Base-by-base conservation (phyloP, 208 protist genomes). In the Acanthamoeba polyphaga region DNA sequence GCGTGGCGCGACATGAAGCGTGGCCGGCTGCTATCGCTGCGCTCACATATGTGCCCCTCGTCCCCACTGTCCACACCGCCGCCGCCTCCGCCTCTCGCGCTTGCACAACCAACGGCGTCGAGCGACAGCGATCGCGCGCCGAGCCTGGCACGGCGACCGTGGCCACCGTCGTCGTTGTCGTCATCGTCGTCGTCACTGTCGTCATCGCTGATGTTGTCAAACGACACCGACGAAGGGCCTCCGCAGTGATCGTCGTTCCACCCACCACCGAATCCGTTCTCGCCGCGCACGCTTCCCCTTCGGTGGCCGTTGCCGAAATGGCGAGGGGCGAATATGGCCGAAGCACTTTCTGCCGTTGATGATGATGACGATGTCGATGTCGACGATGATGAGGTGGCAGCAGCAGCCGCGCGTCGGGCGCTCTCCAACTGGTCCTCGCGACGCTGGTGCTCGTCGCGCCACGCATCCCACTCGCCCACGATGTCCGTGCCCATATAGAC, bases 1-100 rank as follows among this genome's bases (percentile, higher is more conserved):
- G 76, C 76, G 27, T 85, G 76, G 24, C 76, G 76, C 76, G 76
- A 85, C 76, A 85, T 85, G 76, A 85, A 85, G 76, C 76, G 68
- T 43, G 68, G 68, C 8, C 68, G 32, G 27, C 9, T 10, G 68
- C 10, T 13, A 9, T 17, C 68, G 29, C 17, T 13, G 68, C 9
- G 68, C 32, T 1, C 5, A 32, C 2, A 76, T 22, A 1, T n/a
- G 29, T 22, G 5, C n/a, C 9, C 19, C 12, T 49, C 32, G 68
- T 49, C 32, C 19, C 19, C 55, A 19, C 55, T 60, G 55, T 72
- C 64, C 27, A 24, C 22, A 24, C 27, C 10, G 9, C 9, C 29
- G 74, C 12, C 74, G n/a, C n/a, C n/a, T 74, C 22, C 66, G 66
- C 66, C 22, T 22, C 66, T 22, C 66, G 22, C 22, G 29, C 29